phyloP scores from a whole-genome alignment of 352 stramenopile species.

The Plasmopara muralis region DNA sequence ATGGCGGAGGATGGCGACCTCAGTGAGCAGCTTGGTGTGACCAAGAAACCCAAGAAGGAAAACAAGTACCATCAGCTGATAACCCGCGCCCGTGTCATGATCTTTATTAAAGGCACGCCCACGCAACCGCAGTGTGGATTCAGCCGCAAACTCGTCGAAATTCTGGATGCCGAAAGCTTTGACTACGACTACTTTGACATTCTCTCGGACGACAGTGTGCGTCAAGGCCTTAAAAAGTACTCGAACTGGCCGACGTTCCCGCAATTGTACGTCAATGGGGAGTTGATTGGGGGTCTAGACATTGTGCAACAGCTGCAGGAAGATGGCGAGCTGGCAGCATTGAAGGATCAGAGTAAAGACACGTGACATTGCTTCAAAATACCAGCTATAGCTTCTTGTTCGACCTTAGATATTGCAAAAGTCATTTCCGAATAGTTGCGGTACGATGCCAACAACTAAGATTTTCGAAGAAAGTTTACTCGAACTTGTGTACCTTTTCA shows the following conservation, averaged over 20 bases:
- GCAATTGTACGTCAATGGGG: slow-evolving; percentile 96
- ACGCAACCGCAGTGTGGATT: slow-evolving; percentile 94
- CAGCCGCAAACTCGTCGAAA: slow-evolving; percentile 90
- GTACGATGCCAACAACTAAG: too few relatives aligned
- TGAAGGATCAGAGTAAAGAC: slow-evolving; percentile 51
- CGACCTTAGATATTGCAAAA: too few relatives aligned
- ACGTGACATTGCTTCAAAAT: too few relatives aligned
- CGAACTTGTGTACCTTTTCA: too few relatives aligned
- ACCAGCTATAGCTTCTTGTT: too few relatives aligned
- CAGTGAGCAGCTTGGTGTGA: slow-evolving; percentile 85
- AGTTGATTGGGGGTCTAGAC: slow-evolving; percentile 96
- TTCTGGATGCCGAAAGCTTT: slow-evolving; percentile 88
- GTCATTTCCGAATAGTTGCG: too few relatives aligned
- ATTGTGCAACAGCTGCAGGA: slow-evolving; percentile 96
- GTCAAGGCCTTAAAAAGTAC: slow-evolving; percentile 96
- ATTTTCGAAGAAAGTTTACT: too few relatives aligned
- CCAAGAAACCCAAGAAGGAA: slow-evolving; percentile 79
- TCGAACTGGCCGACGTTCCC: slow-evolving; percentile 98
- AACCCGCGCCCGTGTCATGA: slow-evolving; percentile 89
- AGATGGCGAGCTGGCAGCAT: slow-evolving; percentile 68
- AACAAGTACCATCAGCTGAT: slow-evolving; percentile 89
- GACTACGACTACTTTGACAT: slow-evolving; percentile 97
- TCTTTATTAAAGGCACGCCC: slow-evolving; percentile 98
- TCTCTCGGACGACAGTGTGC: slow-evolving; percentile 93
- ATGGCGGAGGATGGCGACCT: slow-evolving; percentile 89